A percentile compares a stretch with the other conserved stretches of the same genome.
Evolutionary conservation across 1,139 yeast species (phyloP).

Genomic region (Taphrina deformans): DNA sequence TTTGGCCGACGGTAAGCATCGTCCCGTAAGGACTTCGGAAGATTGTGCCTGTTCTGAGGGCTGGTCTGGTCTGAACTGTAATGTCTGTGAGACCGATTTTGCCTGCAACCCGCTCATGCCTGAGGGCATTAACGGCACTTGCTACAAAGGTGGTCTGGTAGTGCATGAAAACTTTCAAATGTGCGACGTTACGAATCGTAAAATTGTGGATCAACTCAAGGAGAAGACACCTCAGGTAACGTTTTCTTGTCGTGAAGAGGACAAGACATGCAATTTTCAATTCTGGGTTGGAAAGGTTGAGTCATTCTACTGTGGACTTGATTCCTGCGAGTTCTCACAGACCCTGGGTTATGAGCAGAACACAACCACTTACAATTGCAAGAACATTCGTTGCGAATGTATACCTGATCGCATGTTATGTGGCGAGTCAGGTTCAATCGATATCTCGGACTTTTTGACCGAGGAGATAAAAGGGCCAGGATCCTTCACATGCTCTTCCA

Average conservation of each 20-base stretch:
- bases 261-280: constrained; percentile 76
- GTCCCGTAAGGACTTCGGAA: constrained; percentile 60
- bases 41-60: constrained; percentile 75
- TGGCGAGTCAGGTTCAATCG: constrained; percentile 91
- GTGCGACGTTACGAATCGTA: constrained; percentile 84
- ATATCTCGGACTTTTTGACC: constrained; percentile 85
- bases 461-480: constrained; percentile 94
- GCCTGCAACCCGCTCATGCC: constrained; percentile 89
- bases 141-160: constrained; percentile 83
- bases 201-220: constrained; percentile 72
- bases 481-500: constrained; percentile 75
- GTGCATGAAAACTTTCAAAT: constrained; percentile 81
- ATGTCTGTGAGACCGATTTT: constrained; percentile 65
- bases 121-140: constrained; percentile 79
- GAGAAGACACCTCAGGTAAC: constrained; percentile 91
- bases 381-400: constrained; percentile 75
- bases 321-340: constrained; percentile 59
- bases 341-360: constrained; percentile 22
- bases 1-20: constrained; percentile 60
- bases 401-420: constrained; percentile 90
- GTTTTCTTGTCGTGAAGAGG: constrained; percentile 74
- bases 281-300: constrained; percentile 93
- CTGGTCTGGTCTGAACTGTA: constrained; percentile 94
- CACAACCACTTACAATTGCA: constrained; percentile 74
- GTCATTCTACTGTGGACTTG: constrained; percentile 83